Conservation (phyloP, 495 filamentous ascomycete species). For the Aspergillus nanangensis region DNA sequence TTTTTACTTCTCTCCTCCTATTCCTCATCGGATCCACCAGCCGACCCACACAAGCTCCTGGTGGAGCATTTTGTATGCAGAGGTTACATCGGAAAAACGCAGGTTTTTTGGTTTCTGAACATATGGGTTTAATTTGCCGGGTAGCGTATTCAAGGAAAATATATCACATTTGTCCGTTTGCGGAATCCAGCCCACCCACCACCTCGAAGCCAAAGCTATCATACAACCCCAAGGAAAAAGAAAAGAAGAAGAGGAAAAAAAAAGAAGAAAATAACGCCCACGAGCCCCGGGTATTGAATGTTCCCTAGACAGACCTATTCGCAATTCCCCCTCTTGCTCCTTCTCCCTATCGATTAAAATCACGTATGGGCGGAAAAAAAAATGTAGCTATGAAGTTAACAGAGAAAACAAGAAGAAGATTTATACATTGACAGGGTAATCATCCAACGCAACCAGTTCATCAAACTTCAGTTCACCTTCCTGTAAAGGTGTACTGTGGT, state of each 20-base stretch:
- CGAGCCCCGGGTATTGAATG: conserved; percentile 1
- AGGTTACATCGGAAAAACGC: too few species aligned
- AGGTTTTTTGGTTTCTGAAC: neutral
- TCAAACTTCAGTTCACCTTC: conserved; percentile 29
- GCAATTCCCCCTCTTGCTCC: too few species aligned
- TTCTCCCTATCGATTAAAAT: too few species aligned
- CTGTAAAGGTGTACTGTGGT: conserved; percentile 19
- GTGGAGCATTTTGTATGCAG: too few species aligned
- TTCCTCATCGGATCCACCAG: too few species aligned
- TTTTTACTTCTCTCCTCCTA: too few species aligned
- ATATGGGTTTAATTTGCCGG: too few species aligned
- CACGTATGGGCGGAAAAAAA: too few species aligned
- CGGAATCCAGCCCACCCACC: neutral
- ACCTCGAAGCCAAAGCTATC: neutral
- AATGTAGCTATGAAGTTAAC: too few species aligned
- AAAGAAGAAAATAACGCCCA: neutral
- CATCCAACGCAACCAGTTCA: conserved; percentile 31
- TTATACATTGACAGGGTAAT: conserved; percentile 29
- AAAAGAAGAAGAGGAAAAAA: neutral
- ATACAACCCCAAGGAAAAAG: neutral
- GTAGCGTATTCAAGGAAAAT: neutral
- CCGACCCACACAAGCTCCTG: too few species aligned
- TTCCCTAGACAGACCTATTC: neutral
- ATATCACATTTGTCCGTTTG: neutral
- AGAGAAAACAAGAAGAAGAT: neutral